These are phyloP conservation scores for Dryas drummondii DNA, from an alignment of 306 rosid species.

Conservation along the genomic window DNA sequence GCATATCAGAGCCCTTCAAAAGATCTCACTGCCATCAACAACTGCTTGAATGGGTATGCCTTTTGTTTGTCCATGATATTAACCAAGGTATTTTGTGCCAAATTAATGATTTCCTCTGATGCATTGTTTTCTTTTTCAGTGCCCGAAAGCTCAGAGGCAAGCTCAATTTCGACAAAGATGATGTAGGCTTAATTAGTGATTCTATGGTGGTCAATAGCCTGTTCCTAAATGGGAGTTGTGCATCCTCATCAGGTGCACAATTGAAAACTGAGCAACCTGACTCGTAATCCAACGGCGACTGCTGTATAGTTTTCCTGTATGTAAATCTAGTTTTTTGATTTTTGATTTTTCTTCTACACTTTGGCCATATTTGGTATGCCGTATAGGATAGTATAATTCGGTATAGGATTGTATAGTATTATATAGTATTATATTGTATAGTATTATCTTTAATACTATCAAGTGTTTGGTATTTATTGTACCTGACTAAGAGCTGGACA, in stretches of 20 bases:
- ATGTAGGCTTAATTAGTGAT: constrained; percentile 88
- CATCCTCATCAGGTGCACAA: constrained; percentile 72
- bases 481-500: too few relatives aligned
- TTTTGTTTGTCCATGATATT: background rate
- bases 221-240: constrained; percentile 76
- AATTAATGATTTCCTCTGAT: constrained; percentile 17
- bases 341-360: background rate
- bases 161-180: constrained; percentile 76
- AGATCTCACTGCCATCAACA: constrained; percentile 92
- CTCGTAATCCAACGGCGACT: constrained; percentile 29
- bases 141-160: constrained; percentile 75
- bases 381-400: too few relatives aligned
- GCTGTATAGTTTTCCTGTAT: constrained; percentile 17
- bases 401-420: too few relatives aligned
- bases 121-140: constrained; percentile 36
- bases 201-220: constrained; percentile 94
- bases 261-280: constrained; percentile 87
- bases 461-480: too few relatives aligned
- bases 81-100: background rate
- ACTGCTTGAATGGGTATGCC: constrained; percentile 82
- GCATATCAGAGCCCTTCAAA: constrained; percentile 99
- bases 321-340: constrained; percentile 45
- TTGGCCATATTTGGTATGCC: too few relatives aligned
- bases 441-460: too few relatives aligned
- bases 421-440: too few relatives aligned